Base-by-base conservation (phyloP, 2,329 filamentous ascomycete genomes). In the Myotisia sp. region DNA sequence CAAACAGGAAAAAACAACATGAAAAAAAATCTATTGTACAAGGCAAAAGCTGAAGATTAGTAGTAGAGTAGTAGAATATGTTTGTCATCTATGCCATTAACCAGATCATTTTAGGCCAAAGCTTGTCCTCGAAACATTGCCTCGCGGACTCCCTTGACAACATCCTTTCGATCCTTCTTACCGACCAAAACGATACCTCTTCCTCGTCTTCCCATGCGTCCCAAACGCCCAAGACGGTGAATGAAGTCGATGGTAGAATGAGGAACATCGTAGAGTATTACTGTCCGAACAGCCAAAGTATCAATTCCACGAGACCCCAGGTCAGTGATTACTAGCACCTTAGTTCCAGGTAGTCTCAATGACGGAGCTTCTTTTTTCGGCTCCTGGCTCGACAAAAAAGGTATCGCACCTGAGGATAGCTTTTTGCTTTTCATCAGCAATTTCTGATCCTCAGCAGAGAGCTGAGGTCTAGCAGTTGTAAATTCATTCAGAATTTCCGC, bases 191-290 rank as follows among this genome's bases (percentile, higher is more conserved):
- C 86, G 43, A 95, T 76, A 13, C 85, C 90, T 37, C 86, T 70
- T 10, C 90, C 90, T 53, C 90, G 71, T 41, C 85, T 72, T 2
- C 85, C 85, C 84, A 95, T 95, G 21, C 90, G 73, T 0, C 90
- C 90, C 1, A 90, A 84, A 37, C 90, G 72, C 10, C 90, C 90
- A 3, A 95, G 72, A 10, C 92, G 79, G 58, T 98, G 92, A 50
- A 98, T 94, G 50, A 98, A 98, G 57, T 98, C 92, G 40, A 98
- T 92, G 0, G 85, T 92, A 0, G 83, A 92, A 53, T 95, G 87
- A 3, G 90, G 90, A n/a, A 98, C 87, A 53, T 98, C 85, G 56
- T 93, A 95, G 17, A 98, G 62, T 36, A 98, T 78, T 34, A 98
- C 90, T 45, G 92, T 83, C 37, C 82, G 72, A 12, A 95, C 87